These are phyloP conservation scores for Myrica gale DNA, from an alignment of 306 rosid genomes.

Conservation along the genomic window DNA sequence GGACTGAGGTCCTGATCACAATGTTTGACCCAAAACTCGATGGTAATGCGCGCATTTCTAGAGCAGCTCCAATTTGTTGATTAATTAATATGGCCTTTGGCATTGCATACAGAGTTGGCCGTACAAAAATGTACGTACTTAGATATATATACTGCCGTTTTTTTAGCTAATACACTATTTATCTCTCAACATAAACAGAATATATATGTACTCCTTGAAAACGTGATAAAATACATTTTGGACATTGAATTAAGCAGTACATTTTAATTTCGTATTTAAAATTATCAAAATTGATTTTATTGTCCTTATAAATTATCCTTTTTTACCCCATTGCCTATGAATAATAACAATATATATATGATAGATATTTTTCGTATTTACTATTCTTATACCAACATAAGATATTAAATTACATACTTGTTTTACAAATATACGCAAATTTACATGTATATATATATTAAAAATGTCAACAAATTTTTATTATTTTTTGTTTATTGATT, in stretches of 20 bases:
- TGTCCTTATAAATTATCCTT: too few species aligned
- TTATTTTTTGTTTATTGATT: too few species aligned
- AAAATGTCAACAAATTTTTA: too few species aligned
- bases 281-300: too few species aligned
- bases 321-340: too few species aligned
- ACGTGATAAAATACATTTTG: neutral
- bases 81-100: constrained; percentile 2
- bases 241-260: neutral
- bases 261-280: too few species aligned
- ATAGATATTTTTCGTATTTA: too few species aligned
- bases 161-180: neutral
- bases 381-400: too few species aligned
- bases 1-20: neutral
- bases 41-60: neutral
- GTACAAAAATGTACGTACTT: neutral
- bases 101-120: constrained; percentile 3
- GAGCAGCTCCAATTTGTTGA: constrained; percentile 8
- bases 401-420: too few species aligned
- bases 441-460: too few species aligned
- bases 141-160: neutral
- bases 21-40: constrained; percentile 27
- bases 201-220: neutral
- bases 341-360: too few species aligned
- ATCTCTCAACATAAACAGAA: neutral
- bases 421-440: too few species aligned